These are phyloP conservation scores for Globisporangium canariense DNA, from an alignment of 352 stramenopile species.

Conservation along the genomic window DNA sequence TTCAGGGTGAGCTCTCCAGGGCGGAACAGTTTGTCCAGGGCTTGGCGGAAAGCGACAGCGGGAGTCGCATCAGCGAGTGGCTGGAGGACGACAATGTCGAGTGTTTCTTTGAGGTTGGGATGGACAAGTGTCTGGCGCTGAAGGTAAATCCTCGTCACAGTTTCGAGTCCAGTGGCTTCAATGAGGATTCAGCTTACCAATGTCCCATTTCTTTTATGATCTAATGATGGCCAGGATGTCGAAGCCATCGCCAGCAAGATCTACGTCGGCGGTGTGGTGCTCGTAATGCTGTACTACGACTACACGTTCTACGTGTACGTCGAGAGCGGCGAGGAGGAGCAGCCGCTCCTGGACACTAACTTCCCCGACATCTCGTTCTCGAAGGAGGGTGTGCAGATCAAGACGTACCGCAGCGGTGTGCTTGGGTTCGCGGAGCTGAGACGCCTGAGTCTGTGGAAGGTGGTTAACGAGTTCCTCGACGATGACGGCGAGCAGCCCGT, in stretches of 20 bases:
- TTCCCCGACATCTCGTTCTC: conserved; percentile 93
- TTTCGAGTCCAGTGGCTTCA: not conserved
- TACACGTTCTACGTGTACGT: conserved; percentile 92
- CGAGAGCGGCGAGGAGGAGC: conserved; percentile 85
- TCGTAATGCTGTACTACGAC: conserved; percentile 92
- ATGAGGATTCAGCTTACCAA: not conserved
- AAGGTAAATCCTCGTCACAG: conserved; percentile 31
- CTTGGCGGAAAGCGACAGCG: conserved; percentile 44
- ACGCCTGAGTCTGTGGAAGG: conserved; percentile 78
- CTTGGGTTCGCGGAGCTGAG: conserved; percentile 57
- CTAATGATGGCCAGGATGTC: conserved; percentile 55
- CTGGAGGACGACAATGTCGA: conserved; percentile 87
- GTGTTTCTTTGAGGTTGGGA: conserved; percentile 92
- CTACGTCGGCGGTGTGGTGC: conserved; percentile 89
- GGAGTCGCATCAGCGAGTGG: conserved; percentile 65
- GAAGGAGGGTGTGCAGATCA: conserved; percentile 81
- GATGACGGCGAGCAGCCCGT: conserved; percentile 24
- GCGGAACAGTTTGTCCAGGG: conserved; percentile 84
- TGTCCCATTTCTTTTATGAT: too few species aligned
- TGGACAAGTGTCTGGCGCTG: conserved; percentile 61
- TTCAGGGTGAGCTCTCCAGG: conserved; percentile 85
- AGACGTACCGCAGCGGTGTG: conserved; percentile 78
- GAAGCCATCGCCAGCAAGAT: conserved; percentile 94
- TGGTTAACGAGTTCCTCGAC: conserved; percentile 63
- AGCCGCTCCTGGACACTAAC: conserved; percentile 90